Evolutionary conservation across 2,329 filamentous ascomycete species (phyloP).

Genomic region (Cladosporium sp.): DNA sequence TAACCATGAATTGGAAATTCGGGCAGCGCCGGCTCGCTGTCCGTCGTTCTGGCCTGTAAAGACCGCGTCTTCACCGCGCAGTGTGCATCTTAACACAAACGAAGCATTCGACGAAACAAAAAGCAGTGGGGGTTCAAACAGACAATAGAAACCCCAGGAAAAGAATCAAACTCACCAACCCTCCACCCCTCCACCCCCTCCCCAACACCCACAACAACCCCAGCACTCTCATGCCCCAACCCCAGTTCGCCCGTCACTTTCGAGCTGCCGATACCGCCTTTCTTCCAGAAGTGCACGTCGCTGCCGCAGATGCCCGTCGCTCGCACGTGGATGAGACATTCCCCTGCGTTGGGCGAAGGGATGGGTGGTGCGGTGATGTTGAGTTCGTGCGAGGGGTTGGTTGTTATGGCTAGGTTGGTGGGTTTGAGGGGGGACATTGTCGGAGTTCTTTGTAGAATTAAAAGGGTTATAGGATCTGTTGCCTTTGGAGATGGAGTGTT

Average conservation of each 20-base stretch:
- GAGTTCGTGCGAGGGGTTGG: slow-evolving; percentile 30
- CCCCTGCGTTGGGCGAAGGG: slow-evolving; percentile 24
- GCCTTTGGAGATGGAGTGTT: too few species aligned
- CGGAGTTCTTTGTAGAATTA: neutral
- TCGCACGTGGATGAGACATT: slow-evolving; percentile 29
- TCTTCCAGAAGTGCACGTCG: slow-evolving; percentile 32
- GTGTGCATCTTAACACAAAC: too few species aligned
- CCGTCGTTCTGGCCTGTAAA: too few species aligned
- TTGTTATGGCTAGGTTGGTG: slow-evolving; percentile 30
- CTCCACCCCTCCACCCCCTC: slow-evolving; percentile 20
- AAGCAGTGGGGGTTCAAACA: too few species aligned
- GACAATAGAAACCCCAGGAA: too few species aligned
- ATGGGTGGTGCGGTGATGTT: slow-evolving; percentile 20
- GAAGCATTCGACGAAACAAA: too few species aligned
- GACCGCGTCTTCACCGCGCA: too few species aligned
- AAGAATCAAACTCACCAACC: slow-evolving; percentile 18
- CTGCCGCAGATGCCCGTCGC: slow-evolving; percentile 32
- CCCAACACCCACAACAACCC: slow-evolving; percentile 23
- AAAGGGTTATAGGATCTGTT: too few species aligned
- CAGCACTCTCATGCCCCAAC: slow-evolving; percentile 29
- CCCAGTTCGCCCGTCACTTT: slow-evolving; percentile 20
- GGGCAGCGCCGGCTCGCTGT: too few species aligned
- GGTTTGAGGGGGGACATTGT: neutral
- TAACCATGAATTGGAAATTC: neutral
- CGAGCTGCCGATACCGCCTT: slow-evolving; percentile 26